A percentile compares a stretch with the other conserved stretches of the same genome.
These are phyloP conservation scores for Hymenoscyphus repandus DNA, from an alignment of 2,329 filamentous ascomycete genomes.

Conservation along the genomic window DNA sequence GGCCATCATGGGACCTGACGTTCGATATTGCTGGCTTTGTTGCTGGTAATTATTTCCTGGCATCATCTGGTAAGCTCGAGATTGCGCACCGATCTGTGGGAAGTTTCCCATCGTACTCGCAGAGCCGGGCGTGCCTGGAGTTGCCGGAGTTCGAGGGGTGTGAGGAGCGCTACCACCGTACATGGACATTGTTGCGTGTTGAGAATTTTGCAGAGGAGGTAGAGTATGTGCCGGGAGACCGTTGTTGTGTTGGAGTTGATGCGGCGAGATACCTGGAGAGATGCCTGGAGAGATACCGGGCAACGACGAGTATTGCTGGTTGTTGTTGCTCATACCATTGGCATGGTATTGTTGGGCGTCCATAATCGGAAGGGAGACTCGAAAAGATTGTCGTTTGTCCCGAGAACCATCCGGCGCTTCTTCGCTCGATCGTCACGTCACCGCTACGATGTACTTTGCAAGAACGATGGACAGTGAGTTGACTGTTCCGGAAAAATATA, in stretches of 20 bases:
- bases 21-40: slow-evolving; percentile 44
- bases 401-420: slow-evolving; percentile 6
- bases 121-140: slow-evolving; percentile 56
- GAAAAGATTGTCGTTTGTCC: neutral
- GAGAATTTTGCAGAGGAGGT: slow-evolving; percentile 46
- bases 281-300: slow-evolving; percentile 31
- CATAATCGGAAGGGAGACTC: slow-evolving; percentile 12
- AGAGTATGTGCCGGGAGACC: slow-evolving; percentile 47
- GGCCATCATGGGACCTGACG: slow-evolving; percentile 57
- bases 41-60: slow-evolving; percentile 24
- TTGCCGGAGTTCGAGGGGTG: slow-evolving; percentile 57
- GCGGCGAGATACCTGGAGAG: slow-evolving; percentile 31
- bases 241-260: slow-evolving; percentile 37
- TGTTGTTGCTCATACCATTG: slow-evolving; percentile 27
- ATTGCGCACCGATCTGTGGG: slow-evolving; percentile 44
- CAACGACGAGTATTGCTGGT: slow-evolving; percentile 25
- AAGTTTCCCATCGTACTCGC: slow-evolving; percentile 50
- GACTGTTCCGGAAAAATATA: neutral
- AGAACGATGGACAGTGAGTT: neutral
- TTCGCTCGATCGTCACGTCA: slow-evolving; percentile 3
- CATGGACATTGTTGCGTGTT: slow-evolving; percentile 44
- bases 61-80: slow-evolving; percentile 27
- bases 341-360: slow-evolving; percentile 27
- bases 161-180: slow-evolving; percentile 47
- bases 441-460: neutral